Conservation (phyloP, 331 rosid species). For the Quercus lobata region DNA sequence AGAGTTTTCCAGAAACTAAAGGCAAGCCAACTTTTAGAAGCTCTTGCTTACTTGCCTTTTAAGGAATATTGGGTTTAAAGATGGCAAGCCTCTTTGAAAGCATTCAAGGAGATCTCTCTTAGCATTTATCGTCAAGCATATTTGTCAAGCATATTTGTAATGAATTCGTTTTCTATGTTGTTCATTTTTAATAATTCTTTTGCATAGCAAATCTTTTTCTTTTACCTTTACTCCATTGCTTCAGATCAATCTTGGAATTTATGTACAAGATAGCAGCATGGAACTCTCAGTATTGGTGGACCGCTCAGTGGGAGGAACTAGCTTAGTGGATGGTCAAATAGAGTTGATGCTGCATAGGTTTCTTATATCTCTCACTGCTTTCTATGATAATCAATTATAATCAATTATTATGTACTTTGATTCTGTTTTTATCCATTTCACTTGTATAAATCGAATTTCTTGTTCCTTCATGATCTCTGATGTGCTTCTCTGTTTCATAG, state of each 20-base stretch:
- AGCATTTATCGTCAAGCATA: slow-evolving; percentile 3
- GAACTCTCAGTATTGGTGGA: slow-evolving; percentile 78
- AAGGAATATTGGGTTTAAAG: background rate
- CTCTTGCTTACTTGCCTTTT: background rate
- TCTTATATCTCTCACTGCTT: slow-evolving; percentile 13
- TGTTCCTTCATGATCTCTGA: slow-evolving; percentile 20
- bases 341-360: slow-evolving; percentile 94
- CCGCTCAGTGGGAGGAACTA: slow-evolving; percentile 78
- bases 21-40: background rate
- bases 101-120: background rate
- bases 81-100: background rate
- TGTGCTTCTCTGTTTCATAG: slow-evolving; percentile 32
- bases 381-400: background rate
- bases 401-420: background rate
- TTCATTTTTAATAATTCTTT: background rate
- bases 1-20: background rate
- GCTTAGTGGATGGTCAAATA: slow-evolving; percentile 77
- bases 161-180: slow-evolving; percentile 6
- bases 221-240: slow-evolving; percentile 17
- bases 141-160: background rate
- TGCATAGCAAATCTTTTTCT: background rate
- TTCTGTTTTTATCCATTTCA: background rate
- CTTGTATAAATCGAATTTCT: slow-evolving; percentile 2
- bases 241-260: slow-evolving; percentile 81
- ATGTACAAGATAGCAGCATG: slow-evolving; percentile 52